A percentile compares a stretch with the other conserved stretches of the same genome.
Evolutionary conservation across 208 protist genomes (phyloP).

Genomic region (Trichomonas tenax): DNA sequence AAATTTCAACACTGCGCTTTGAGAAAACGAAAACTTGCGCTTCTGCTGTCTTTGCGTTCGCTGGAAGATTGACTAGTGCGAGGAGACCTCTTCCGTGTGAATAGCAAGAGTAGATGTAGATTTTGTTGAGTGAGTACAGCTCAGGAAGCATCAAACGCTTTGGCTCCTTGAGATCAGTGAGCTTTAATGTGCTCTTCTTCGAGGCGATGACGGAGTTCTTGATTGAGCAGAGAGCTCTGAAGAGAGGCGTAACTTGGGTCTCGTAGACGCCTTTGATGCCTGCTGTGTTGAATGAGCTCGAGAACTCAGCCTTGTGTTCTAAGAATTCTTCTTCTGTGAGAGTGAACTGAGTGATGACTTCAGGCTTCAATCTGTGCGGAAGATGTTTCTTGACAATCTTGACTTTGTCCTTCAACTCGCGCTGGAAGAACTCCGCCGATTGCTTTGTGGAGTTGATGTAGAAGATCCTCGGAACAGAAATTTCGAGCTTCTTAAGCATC

Average conservation of each 20-base stretch:
- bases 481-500: not conserved
- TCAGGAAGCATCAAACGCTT: not conserved
- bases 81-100: not conserved
- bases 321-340: not conserved
- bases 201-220: not conserved
- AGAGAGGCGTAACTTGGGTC: not conserved
- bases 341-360: slow-evolving; percentile 1
- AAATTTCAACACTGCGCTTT: not conserved
- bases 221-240: not conserved
- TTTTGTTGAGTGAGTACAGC: not conserved
- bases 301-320: not conserved
- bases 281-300: not conserved
- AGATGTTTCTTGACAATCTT: not conserved
- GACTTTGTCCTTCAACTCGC: not conserved
- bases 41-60: not conserved
- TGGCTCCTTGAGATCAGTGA: not conserved
- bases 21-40: not conserved
- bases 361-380: not conserved
- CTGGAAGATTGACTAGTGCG: not conserved
- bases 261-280: not conserved
- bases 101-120: not conserved
- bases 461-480: not conserved
- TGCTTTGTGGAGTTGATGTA: not conserved
- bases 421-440: not conserved
- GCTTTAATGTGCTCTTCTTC: not conserved